Base-by-base conservation (phyloP, 306 rosid species). In the Begonia peltatifolia region DNA sequence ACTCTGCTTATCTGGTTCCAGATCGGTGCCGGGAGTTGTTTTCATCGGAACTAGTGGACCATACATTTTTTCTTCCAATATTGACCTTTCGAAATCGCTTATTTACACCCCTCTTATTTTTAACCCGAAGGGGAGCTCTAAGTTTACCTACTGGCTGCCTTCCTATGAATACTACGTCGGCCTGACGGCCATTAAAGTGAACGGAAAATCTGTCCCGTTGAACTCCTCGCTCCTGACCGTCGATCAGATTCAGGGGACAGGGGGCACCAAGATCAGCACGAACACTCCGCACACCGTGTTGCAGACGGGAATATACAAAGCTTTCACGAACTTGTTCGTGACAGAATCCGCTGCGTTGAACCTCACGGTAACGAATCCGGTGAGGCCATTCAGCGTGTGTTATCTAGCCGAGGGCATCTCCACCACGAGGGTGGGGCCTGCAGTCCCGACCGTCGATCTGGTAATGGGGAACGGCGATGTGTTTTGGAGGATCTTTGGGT, bases 211-310 rank as follows among this genome's bases (percentile, higher is more conserved):
- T 0, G 72, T 84, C 0, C 11, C 74, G 0, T 1, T 81, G 2
- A 84, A 84, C 72, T 43, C 61, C 0, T 65, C 57, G 4, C n/a
- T 84, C 58, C 56, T 84, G 38, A 49, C 74, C 15, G 69, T 78
- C 17, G 47, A 81, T 18, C 13, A 46, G 5, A 1, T 13, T 0
- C 6, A 75, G 6, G 96, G 94, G 8, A 6, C 55, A 11, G 94
- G 94, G 0, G 96, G 96, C 25, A 77, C 94, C 1, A 84, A 81
- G 68, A 72, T 87, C 10, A 87, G 96, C 63, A 74, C 87, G 0
- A 82, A 81, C 23, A 50, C 77, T 16, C 81, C 85, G 9, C 81
- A 84, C 85, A 76, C 85, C 0, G 77, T 74, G 12, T 54, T 87
- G 14, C 81, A 84, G 49, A 64, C 46, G 4, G 78, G 87, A 0